Evolutionary conservation across 768 basidiomycete species (phyloP), one percentile per base, ranked within the genome.

Genomic region (Scleroderma bovista): DNA sequence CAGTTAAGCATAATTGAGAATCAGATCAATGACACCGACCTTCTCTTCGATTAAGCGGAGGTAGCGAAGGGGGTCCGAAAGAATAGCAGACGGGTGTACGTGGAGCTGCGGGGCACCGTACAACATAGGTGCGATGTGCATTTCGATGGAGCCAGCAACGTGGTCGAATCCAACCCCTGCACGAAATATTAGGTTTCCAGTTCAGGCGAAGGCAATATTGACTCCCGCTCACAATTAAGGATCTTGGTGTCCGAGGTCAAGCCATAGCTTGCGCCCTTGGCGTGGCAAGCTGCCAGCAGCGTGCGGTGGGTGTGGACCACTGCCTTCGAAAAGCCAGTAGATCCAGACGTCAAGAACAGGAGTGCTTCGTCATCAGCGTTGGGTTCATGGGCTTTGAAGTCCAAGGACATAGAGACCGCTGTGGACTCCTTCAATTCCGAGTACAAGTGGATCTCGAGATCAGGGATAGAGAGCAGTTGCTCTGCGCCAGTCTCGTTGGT

Each of bases 151-250:
- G 33, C 69, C 72, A 2, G 74, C 74, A 23, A 75, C 71, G 45
- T 75, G 74, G 43, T 75, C 74, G 40, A 75, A 72, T 16, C 70
- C 71, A 8, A 75, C 73, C 74, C 65, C 65, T 66, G 52, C 11
- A 29, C 6, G 1, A n/a, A 32, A 3, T 6, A 31, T 57, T n/a
- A 63, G 49, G 11, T 6, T 20, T 4, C 2, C 3, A 1, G 26
- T 48, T 8, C 1, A 31, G 15, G 13, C 7, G 40, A 2, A 13
- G 10, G 8, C 4, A 23, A 10, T n/a, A n/a, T n/a, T n/a, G n/a
- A n/a, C n/a, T 5, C 13, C 6, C 24, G 53, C 65, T 53, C 19
- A 66, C 74, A 75, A 56, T 75, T 75, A 50, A 75, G 54, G 43
- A 74, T 60, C 17, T 58, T 67, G 12, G 73, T 67, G 6, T 57